phyloP scores from a whole-genome alignment of 495 filamentous ascomycete genomes.

The Tuber aestivum region DNA sequence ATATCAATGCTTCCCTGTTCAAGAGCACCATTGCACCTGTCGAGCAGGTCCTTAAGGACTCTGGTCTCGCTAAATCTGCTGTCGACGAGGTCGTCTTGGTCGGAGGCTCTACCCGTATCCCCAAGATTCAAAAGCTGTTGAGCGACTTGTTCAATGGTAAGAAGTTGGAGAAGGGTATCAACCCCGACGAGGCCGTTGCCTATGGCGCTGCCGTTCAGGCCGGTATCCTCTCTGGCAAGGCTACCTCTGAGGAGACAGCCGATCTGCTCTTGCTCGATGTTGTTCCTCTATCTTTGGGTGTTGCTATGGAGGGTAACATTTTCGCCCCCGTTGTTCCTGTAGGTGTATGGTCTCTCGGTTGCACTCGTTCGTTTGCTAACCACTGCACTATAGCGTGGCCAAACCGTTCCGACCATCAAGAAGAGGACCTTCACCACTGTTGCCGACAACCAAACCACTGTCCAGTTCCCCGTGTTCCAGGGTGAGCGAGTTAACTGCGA shows the following conservation, averaged over 20 bases:
- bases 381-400: slow-evolving; percentile 55
- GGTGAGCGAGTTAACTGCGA: slow-evolving; percentile 99
- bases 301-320: slow-evolving; percentile 99
- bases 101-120: slow-evolving; percentile 98
- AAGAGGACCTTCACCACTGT: slow-evolving; percentile 98
- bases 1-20: slow-evolving; percentile 96
- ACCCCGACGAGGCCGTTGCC: slow-evolving; percentile 98
- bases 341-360: not conserved
- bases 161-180: slow-evolving; percentile 99
- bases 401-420: slow-evolving; percentile 89
- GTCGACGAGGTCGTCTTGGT: slow-evolving; percentile 98
- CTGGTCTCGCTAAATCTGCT: slow-evolving; percentile 85
- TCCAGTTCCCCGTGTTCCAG: slow-evolving; percentile 97
- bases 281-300: slow-evolving; percentile 94
- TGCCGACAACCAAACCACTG: slow-evolving; percentile 90
- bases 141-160: slow-evolving; percentile 99
- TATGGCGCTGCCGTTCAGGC: slow-evolving; percentile 99
- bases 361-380: not conserved
- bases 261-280: slow-evolving; percentile 96
- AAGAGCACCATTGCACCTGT: slow-evolving; percentile 94
- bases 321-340: slow-evolving; percentile 82
- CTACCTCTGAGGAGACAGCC: slow-evolving; percentile 86
- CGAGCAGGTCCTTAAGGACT: slow-evolving; percentile 96
- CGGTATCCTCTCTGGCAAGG: slow-evolving; percentile 95
- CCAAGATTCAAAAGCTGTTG: slow-evolving; percentile 96